Evolutionary conservation across 495 filamentous ascomycete species (phyloP).

Genomic region (Lasiosphaeris hirsuta): DNA sequence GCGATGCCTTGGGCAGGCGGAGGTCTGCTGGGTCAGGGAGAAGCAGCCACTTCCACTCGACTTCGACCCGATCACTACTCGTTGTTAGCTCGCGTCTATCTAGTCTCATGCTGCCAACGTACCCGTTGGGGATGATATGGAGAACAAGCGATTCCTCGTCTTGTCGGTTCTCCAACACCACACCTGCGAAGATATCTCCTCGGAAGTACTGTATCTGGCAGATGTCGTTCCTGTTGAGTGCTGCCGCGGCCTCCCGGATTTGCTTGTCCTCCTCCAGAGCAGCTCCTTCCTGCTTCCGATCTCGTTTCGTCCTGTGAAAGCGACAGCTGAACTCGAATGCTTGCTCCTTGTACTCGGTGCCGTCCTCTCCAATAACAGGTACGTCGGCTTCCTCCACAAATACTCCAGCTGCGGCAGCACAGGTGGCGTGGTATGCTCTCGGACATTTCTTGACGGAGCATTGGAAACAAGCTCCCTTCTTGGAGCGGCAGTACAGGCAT

Average conservation of each 20-base stretch:
- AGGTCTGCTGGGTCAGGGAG: conserved; percentile 62
- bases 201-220: conserved; percentile 86
- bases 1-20: conserved; percentile 59
- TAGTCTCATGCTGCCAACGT: conserved; percentile 39
- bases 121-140: conserved; percentile 86
- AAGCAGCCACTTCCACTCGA: conserved; percentile 76
- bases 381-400: conserved; percentile 81
- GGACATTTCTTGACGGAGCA: conserved; percentile 95
- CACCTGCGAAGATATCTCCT: conserved; percentile 84
- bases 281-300: conserved; percentile 63
- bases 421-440: conserved; percentile 91
- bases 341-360: conserved; percentile 82
- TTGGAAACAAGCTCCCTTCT: conserved; percentile 92
- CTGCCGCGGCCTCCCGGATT: conserved; percentile 64
- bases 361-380: conserved; percentile 86
- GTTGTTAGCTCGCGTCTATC: conserved; percentile 29
- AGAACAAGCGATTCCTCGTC: conserved; percentile 72
- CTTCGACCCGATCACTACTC: conserved; percentile 60
- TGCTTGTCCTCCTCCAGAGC: conserved; percentile 66
- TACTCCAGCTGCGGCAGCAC: conserved; percentile 86
- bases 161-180: conserved; percentile 80
- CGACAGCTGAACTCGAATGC: conserved; percentile 91
- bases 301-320: conserved; percentile 84
- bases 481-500: conserved; percentile 91
- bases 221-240: conserved; percentile 68